These are phyloP conservation scores for Kockovaella imperatae DNA, from an alignment of 768 basidiomycete species.

Conservation along the genomic window DNA sequence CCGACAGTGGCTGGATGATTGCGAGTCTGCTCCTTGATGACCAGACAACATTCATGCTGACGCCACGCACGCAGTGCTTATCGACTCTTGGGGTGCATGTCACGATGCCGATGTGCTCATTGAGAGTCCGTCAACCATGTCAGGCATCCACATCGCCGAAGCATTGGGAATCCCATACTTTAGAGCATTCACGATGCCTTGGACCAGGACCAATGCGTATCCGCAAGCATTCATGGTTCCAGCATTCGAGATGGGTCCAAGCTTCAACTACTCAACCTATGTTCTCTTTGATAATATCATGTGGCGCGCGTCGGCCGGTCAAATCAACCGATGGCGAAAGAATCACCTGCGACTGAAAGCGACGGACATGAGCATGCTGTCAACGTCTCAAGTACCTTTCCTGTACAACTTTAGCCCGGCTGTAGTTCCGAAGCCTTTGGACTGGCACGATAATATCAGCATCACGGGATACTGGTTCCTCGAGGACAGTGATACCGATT, in stretches of 20 bases:
- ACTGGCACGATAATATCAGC: slow-evolving; percentile 56
- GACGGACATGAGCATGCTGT: slow-evolving; percentile 58
- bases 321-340: slow-evolving; percentile 61
- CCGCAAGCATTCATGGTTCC: slow-evolving; percentile 59
- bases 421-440: slow-evolving; percentile 63
- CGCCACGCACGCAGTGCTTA: slow-evolving; percentile 48
- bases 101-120: slow-evolving; percentile 60
- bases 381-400: slow-evolving; percentile 55
- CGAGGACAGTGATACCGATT: slow-evolving; percentile 56
- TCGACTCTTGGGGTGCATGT: slow-evolving; percentile 59
- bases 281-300: slow-evolving; percentile 60
- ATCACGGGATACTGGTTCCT: slow-evolving; percentile 56
- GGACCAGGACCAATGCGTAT: slow-evolving; percentile 52
- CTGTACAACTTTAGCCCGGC: slow-evolving; percentile 63
- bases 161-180: slow-evolving; percentile 62
- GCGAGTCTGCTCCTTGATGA: slow-evolving; percentile 43
- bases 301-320: slow-evolving; percentile 59
- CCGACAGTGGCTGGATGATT: slow-evolving; percentile 59
- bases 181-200: slow-evolving; percentile 46
- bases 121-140: slow-evolving; percentile 63
- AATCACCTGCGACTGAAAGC: slow-evolving; percentile 50
- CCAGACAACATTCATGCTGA: neutral
- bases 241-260: slow-evolving; percentile 55
- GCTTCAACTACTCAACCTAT: slow-evolving; percentile 54
- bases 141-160: slow-evolving; percentile 66